phyloP scores from a whole-genome alignment of 225 moss, liverwort and hornwort genomes.

The Takakia lepidozioides region DNA sequence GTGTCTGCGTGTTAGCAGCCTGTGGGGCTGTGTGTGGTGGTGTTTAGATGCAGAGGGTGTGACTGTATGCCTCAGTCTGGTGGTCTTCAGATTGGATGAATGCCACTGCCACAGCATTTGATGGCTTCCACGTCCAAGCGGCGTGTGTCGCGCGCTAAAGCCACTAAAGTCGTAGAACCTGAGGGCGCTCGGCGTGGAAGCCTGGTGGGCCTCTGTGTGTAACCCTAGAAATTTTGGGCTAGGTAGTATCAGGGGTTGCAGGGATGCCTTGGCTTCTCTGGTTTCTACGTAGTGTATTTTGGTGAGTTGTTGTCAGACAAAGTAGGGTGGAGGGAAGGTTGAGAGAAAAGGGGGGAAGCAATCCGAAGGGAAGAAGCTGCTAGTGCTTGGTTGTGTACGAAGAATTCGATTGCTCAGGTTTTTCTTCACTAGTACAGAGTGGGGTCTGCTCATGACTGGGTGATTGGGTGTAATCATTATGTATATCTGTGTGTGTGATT shows the following conservation, averaged over 20 bases:
- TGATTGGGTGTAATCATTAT: neutral
- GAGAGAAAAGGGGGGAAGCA: too few species aligned
- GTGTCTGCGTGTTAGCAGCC: too few species aligned
- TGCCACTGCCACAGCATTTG: slow-evolving; percentile 26
- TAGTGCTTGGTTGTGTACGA: too few species aligned
- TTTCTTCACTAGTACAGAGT: too few species aligned
- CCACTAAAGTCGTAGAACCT: slow-evolving; percentile 3
- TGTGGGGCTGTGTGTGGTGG: too few species aligned
- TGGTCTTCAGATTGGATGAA: too few species aligned
- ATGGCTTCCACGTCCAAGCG: slow-evolving; percentile 42
- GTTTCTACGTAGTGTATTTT: neutral
- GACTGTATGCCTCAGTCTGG: too few species aligned
- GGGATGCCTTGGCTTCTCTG: too few species aligned
- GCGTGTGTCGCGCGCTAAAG: slow-evolving; percentile 27
- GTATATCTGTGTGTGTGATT: neutral
- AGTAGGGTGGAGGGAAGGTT: too few species aligned
- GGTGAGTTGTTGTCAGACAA: neutral
- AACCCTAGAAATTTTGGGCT: slow-evolving; percentile 4
- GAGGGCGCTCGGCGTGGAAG: slow-evolving; percentile 31
- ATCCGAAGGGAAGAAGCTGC: too few species aligned
- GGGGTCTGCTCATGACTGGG: neutral
- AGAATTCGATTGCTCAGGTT: too few species aligned
- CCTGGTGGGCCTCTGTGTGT: slow-evolving; percentile 16
- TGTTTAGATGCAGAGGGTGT: too few species aligned
- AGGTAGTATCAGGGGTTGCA: neutral